Base-by-base conservation (phyloP, 1,284 basidiomycete genomes). In the Ceratobasidium papillatum region DNA sequence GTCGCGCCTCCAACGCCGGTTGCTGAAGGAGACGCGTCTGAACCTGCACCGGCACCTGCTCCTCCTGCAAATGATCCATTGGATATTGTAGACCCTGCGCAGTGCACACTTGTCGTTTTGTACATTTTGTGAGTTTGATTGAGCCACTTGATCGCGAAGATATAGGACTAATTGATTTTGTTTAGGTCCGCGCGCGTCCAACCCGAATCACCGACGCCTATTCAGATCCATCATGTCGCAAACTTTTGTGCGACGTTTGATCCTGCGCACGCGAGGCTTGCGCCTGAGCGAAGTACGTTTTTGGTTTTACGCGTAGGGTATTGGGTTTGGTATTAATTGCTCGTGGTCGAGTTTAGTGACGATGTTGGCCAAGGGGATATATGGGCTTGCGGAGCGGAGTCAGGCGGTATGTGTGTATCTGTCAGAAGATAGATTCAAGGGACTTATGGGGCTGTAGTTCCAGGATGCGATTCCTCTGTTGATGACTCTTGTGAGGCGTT, bases 251-350 rank as follows among this genome's bases (percentile, higher is more conserved):
- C 80, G 4, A 78, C 77, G 14, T 92, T 92, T 77, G 83, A 86
- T 43, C 86, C 89, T 0, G 85, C 85, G 64, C 87, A 90, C 51
- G 89, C 90, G 25, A 84, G 90, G 43, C 80, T 85, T 52, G 90
- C 87, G 2, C 89, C 90, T 8, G 90, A 93, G 76, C 87, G 89
- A 81, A 86, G 91, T 91, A 77, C n/a, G 82, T 78, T n/a, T 12
- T 12, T 64, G 76, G 4, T 54, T 32, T n/a, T 47, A 11, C 34
- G 19, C 41, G 0, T 2, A 36, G 17, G 58, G 62, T 63, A 43
- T 56, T n/a, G 56, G 36, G 19, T 36, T 77, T 38, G 76, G 9
- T 11, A 58, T n/a, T n/a, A n/a, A 34, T 22, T 38, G 5, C 36
- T 71, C 14, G 49, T 12, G 45, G 5, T 22, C 7, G 58, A 17